phyloP scores from a whole-genome alignment of 768 basidiomycete species.

The Punctularia strigosozonata region DNA sequence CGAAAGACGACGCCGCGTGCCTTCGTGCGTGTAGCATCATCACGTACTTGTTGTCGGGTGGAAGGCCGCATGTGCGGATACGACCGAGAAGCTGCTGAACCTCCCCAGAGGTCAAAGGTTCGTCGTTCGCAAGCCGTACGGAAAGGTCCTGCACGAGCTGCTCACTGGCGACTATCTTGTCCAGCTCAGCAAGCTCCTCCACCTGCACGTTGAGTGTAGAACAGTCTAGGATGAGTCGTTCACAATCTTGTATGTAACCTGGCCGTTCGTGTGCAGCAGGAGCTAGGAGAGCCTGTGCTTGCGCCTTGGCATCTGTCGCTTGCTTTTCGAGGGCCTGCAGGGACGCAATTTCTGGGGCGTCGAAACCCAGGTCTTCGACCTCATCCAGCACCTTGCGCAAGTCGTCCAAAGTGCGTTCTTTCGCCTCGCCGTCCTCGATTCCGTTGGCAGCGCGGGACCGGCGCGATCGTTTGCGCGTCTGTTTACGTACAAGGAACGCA shows the following conservation, averaged over 20 bases:
- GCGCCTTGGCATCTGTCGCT: constrained; percentile 51
- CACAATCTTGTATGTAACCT: constrained; percentile 56
- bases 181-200: constrained; percentile 66
- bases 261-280: constrained; percentile 34
- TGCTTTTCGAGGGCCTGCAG: constrained; percentile 44
- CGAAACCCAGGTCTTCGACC: constrained; percentile 74
- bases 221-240: constrained; percentile 54
- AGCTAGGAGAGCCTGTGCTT: constrained; percentile 41
- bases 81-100: constrained; percentile 62
- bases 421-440: constrained; percentile 49
- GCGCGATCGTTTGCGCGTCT: constrained; percentile 66
- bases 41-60: constrained; percentile 53
- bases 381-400: constrained; percentile 59
- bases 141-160: constrained; percentile 68
- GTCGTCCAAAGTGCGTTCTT: constrained; percentile 61
- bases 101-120: constrained; percentile 59
- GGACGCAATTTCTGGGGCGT: constrained; percentile 58
- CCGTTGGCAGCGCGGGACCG: constrained; percentile 32
- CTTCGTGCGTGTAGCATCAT: constrained; percentile 52
- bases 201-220: constrained; percentile 76
- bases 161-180: constrained; percentile 72
- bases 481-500: constrained; percentile 66
- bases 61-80: constrained; percentile 55
- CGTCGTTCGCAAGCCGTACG: constrained; percentile 61
- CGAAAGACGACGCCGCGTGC: constrained; percentile 67